Evolutionary conservation across 148 eudicot species (phyloP).

Genomic region (Cornus controversa): DNA sequence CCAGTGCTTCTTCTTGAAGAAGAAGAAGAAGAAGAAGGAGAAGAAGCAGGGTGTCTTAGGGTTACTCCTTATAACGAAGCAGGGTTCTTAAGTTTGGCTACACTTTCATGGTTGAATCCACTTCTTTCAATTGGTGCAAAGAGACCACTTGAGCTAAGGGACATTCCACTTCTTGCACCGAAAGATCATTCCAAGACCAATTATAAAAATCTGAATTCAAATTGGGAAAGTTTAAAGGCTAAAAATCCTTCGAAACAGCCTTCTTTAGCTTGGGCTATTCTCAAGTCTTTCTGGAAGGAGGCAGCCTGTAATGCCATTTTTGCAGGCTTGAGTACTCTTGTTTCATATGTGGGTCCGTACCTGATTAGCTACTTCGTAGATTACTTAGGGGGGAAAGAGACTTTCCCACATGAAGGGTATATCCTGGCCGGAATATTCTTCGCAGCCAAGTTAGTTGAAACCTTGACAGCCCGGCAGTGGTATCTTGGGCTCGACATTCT

Average conservation of each 20-base stretch:
- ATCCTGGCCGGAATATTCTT: slow-evolving; percentile 79
- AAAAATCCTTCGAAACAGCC: slow-evolving; percentile 55
- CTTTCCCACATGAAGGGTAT: slow-evolving; percentile 75
- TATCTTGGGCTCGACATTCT: slow-evolving; percentile 78
- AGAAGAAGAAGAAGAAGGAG: too few species aligned
- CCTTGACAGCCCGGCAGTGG: slow-evolving; percentile 76
- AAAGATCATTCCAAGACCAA: slow-evolving; percentile 79
- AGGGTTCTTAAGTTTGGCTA: slow-evolving; percentile 72
- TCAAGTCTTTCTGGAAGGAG: slow-evolving; percentile 83
- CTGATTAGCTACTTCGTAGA: slow-evolving; percentile 92
- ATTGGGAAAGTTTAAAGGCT: slow-evolving; percentile 78
- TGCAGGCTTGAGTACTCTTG: slow-evolving; percentile 69
- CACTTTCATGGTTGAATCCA: slow-evolving; percentile 94
- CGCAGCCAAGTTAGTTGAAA: slow-evolving; percentile 78
- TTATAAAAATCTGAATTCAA: slow-evolving; percentile 65
- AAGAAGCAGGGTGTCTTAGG: slow-evolving; percentile 79
- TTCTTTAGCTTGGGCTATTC: slow-evolving; percentile 75
- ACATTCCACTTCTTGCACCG: slow-evolving; percentile 88
- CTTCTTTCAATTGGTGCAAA: slow-evolving; percentile 82
- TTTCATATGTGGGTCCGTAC: slow-evolving; percentile 92
- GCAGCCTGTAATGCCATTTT: slow-evolving; percentile 78
- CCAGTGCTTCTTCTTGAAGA: slow-evolving; percentile 69
- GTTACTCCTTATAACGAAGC: slow-evolving; percentile 91
- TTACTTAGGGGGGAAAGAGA: slow-evolving; percentile 68
- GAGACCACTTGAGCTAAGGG: slow-evolving; percentile 87